Conservation (phyloP, 2,329 filamentous ascomycete genomes). For the Aspergillus arachidicola region DNA sequence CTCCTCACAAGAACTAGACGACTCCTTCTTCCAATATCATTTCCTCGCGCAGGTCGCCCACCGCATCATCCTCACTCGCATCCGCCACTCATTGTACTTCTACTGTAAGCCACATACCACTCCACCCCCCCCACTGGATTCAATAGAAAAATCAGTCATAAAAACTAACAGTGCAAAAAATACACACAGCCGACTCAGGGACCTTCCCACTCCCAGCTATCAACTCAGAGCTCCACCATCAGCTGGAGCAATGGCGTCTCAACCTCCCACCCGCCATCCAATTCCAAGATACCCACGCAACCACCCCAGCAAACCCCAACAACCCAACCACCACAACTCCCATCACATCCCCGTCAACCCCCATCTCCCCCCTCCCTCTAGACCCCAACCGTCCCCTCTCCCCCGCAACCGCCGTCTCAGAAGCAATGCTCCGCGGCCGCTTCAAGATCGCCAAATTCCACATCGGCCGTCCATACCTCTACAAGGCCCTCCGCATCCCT, state of each 20-base stretch:
- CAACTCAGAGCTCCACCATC: slow-evolving; percentile 56
- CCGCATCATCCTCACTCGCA: slow-evolving; percentile 57
- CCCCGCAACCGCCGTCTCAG: slow-evolving; percentile 38
- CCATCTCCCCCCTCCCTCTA: slow-evolving; percentile 24
- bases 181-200: slow-evolving; percentile 41
- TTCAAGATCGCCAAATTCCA: slow-evolving; percentile 45
- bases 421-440: slow-evolving; percentile 42
- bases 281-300: slow-evolving; percentile 40
- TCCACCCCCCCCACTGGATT: background rate
- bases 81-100: slow-evolving; percentile 54
- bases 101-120: slow-evolving; percentile 39
- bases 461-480: slow-evolving; percentile 44
- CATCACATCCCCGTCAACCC: slow-evolving; percentile 20
- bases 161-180: slow-evolving; percentile 4
- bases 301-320: slow-evolving; percentile 21
- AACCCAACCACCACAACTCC: slow-evolving; percentile 24
- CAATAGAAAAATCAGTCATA: background rate
- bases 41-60: slow-evolving; percentile 60
- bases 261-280: slow-evolving; percentile 54
- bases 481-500: slow-evolving; percentile 47
- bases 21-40: slow-evolving; percentile 60
- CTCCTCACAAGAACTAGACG: slow-evolving; percentile 47
- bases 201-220: slow-evolving; percentile 51
- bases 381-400: slow-evolving; percentile 29
- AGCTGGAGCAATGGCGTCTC: slow-evolving; percentile 58